A percentile compares a stretch with the other conserved stretches of the same genome.
Evolutionary conservation across 345 rosid genomes (phyloP).

Genomic region (Aurinia saxatilis): DNA sequence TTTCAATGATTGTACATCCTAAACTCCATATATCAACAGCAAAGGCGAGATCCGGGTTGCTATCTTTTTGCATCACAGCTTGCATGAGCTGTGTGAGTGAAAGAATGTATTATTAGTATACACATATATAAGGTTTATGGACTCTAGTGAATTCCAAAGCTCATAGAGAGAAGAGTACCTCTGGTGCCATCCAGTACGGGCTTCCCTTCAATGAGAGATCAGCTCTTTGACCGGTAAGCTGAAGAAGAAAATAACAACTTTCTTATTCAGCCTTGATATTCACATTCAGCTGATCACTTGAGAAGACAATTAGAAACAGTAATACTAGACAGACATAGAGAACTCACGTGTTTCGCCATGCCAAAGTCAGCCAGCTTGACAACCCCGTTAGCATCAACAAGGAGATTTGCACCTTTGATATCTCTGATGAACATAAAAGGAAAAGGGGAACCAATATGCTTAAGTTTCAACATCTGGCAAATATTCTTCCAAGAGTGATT

Average conservation of each 20-base stretch:
- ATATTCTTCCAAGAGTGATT: constrained; percentile 4
- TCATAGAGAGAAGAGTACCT: constrained; percentile 41
- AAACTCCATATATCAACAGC: constrained; percentile 99
- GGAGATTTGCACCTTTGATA: constrained; percentile 97
- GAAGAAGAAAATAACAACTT: constrained; percentile 21
- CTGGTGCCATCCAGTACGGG: constrained; percentile 99
- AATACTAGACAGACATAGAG: not conserved
- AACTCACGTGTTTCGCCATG: constrained; percentile 94
- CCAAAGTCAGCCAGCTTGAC: constrained; percentile 98
- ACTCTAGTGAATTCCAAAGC: not conserved
- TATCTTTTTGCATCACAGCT: constrained; percentile 81
- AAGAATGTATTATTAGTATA: constrained; percentile 10
- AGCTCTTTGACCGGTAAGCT: constrained; percentile 87
- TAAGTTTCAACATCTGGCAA: constrained; percentile 5
- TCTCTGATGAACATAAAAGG: constrained; percentile 48
- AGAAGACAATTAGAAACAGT: not conserved
- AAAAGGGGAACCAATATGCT: not conserved
- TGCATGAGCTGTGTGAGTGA: constrained; percentile 65
- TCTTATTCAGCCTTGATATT: no score
- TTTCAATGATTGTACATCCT: constrained; percentile 94
- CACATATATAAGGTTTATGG: not conserved
- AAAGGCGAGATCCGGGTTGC: constrained; percentile 68
- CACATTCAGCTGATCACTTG: not conserved
- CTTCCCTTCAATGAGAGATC: constrained; percentile 93
- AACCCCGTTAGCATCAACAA: constrained; percentile 90